phyloP scores from a whole-genome alignment of 805 yeast species.

The Candida insectalens region DNA sequence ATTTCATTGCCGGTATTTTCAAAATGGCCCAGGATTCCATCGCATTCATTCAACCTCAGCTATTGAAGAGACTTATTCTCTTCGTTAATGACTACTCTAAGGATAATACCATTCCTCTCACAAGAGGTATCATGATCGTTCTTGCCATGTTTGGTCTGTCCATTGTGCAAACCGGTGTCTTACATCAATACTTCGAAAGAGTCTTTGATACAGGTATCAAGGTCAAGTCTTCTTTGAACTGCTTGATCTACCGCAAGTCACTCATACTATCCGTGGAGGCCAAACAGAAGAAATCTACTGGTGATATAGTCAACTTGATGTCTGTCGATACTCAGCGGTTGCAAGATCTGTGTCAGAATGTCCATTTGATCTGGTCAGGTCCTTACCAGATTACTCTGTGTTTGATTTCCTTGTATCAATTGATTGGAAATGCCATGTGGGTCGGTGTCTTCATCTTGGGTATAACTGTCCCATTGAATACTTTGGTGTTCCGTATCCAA shows the following conservation, averaged over 20 bases:
- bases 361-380: constrained; percentile 83
- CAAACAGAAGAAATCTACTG: constrained; percentile 64
- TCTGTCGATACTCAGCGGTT: constrained; percentile 87
- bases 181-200: constrained; percentile 73
- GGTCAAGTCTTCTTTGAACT: constrained; percentile 58
- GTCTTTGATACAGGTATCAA: constrained; percentile 72
- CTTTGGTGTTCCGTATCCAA: constrained; percentile 55
- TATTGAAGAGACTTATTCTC: constrained; percentile 55
- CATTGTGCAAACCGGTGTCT: constrained; percentile 63
- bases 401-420: constrained; percentile 56
- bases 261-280: constrained; percentile 64
- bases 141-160: constrained; percentile 66
- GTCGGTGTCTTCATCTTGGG: constrained; percentile 79
- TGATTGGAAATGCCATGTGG: constrained; percentile 91
- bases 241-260: constrained; percentile 61
- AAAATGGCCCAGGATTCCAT: constrained; percentile 69
- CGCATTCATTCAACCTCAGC: constrained; percentile 82
- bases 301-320: constrained; percentile 92
- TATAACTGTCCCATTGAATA: constrained; percentile 73
- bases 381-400: constrained; percentile 82
- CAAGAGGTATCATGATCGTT: constrained; percentile 70
- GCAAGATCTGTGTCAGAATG: constrained; percentile 71
- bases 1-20: constrained; percentile 60
- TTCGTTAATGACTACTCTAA: constrained; percentile 45
- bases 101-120: constrained; percentile 44